These are phyloP conservation scores for Rosa lucieae DNA, from an alignment of 306 rosid species.

Conservation along the genomic window DNA sequence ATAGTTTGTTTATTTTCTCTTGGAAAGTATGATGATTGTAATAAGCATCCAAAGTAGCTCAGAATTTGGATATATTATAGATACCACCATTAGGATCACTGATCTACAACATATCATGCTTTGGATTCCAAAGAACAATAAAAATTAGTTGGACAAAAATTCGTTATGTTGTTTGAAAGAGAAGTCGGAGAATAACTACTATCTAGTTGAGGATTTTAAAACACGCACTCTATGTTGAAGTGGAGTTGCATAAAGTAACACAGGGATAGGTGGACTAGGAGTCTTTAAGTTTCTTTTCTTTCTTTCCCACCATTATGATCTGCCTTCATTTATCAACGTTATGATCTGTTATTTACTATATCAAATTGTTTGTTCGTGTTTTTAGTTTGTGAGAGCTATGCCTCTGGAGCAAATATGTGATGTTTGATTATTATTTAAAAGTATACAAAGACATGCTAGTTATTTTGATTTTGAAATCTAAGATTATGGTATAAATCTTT, in stretches of 20 bases:
- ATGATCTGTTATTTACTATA: neutral
- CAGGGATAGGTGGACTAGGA: neutral
- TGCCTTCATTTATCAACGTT: neutral
- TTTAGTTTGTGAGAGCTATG: neutral
- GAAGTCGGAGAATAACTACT: neutral
- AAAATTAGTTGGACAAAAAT: neutral
- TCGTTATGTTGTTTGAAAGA: neutral
- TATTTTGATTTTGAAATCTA: neutral
- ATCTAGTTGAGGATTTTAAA: neutral
- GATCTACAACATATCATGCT: neutral
- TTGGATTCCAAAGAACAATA: neutral
- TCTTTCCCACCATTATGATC: neutral
- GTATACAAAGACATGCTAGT: neutral
- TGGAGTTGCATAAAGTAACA: neutral
- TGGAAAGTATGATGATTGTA: neutral
- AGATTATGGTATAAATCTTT: neutral
- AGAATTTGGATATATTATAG: neutral
- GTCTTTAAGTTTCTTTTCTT: neutral
- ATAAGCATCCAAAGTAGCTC: neutral
- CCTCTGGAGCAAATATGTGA: neutral
- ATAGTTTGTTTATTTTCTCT: neutral
- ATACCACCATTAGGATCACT: neutral
- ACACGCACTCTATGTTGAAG: neutral
- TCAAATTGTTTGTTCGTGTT: too few relatives aligned
- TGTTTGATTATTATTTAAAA: neutral